Evolutionary conservation across 1,284 basidiomycete species (phyloP), one percentile per base, ranked within the genome.

Genomic region (Fomitopsis palustris): DNA sequence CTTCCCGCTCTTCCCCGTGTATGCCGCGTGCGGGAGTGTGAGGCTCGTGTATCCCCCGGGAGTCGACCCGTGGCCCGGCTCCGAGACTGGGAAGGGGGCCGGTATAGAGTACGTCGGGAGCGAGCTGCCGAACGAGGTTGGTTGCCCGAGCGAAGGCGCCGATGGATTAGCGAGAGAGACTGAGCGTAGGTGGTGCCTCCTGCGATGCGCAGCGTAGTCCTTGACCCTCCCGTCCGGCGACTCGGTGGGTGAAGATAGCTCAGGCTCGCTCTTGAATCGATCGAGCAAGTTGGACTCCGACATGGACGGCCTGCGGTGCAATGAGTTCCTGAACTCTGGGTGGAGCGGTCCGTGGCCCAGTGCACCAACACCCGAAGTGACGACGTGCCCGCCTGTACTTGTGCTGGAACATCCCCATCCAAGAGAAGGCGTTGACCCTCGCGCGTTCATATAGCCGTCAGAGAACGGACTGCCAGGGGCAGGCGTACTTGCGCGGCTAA

Each of bases 1-100:
- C 65, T 73, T 71, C 33, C 78, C 70, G 49, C 75, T 71, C 25
- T 70, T 67, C 6, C 77, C 77, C 27, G 69, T 71, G 68, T 80
- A 71, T 63, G 79, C 65, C 63, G 85, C 74, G 67, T 82, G 82
- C 3, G 92, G 90, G 2, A 95, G 81, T 0, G 87, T 79, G 23
- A 95, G 83, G 29, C 82, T 83, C 0, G 88, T 88, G 66, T 84
- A 90, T 4, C 86, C 88, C 37, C 58, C 63, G 4, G 45, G 29
- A 16, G 55, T 58, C 29, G 60, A 60, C 1, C 47, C 59, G 9
- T 59, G 41, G 14, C 67, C 55, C 3, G 63, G 52, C 6, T 67
- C 53, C 4, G 65, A 54, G 10, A 62, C 42, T 1, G 67, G 65
- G 56, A 69, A 56, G 58, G 72, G 66, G 54, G 74, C 60, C 42